Conservation (phyloP, 2,329 filamentous ascomycete genomes). For the Aureobasidium mangrovei region DNA sequence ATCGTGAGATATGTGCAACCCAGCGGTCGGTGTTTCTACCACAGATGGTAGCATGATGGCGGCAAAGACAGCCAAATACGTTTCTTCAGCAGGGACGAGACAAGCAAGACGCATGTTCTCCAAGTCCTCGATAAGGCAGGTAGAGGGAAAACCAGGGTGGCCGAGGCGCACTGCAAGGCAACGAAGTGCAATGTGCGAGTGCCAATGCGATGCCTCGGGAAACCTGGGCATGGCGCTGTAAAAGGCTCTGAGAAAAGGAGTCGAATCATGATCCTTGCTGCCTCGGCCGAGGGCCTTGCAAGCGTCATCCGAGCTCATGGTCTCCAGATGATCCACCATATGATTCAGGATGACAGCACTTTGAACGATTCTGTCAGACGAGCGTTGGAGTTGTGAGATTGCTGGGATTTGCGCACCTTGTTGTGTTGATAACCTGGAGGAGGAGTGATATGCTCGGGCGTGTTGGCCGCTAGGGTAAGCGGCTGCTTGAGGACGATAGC, state of each 20-base stretch:
- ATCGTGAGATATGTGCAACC: conserved; percentile 22
- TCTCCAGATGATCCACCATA: conserved; percentile 21
- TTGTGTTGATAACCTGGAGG: neutral
- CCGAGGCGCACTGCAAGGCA: conserved; percentile 30
- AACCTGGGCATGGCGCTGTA: conserved; percentile 26
- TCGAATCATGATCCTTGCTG: conserved; percentile 30
- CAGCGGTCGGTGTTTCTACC: neutral
- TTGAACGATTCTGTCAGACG: neutral
- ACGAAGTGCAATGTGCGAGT: conserved; percentile 29
- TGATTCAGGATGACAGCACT: conserved; percentile 6
- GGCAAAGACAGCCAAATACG: conserved; percentile 29
- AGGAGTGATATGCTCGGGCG: conserved; percentile 9
- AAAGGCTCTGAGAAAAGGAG: conserved; percentile 35
- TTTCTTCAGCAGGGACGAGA: conserved; percentile 27
- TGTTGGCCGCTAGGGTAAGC: conserved; percentile 5
- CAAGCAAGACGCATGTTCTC: conserved; percentile 28
- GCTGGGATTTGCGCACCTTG: conserved; percentile 12
- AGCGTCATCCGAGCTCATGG: conserved; percentile 26
- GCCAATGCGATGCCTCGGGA: conserved; percentile 25
- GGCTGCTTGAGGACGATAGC: conserved; percentile 4
- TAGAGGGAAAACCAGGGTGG: conserved; percentile 31
- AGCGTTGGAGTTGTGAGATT: neutral
- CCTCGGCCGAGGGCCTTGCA: conserved; percentile 28
- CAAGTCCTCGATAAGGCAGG: conserved; percentile 28
- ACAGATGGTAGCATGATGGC: conserved; percentile 28